Base-by-base conservation (phyloP, 2,329 filamentous ascomycete genomes). In the Ustulina deusta region DNA sequence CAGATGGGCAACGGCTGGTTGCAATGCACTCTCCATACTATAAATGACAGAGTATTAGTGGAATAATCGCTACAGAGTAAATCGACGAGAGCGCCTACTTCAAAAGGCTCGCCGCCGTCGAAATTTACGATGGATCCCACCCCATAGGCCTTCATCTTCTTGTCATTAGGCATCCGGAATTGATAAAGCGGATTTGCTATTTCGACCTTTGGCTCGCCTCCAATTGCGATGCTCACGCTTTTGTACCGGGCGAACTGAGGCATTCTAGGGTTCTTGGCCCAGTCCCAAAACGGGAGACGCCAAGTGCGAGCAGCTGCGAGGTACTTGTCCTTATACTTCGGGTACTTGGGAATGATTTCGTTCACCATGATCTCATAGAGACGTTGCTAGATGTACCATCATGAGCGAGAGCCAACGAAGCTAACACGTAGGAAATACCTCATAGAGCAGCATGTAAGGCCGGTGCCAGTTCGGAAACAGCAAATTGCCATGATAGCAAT, bases 171-270 rank as follows among this genome's bases (percentile, higher is more conserved):
- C 73, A 72, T 76, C 69, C 11, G 66, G 62, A 76, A 78, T 32
- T 73, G 72, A 56, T 74, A 74, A 48, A 78, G 69, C 13, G 76
- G 76, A 66, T 78, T 78, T 34, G 66, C 57, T 42, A 70, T 63
- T 34, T 49, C 36, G 20, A 65, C 17, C 34, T 55, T 51, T 13
- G 61, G 58, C 29, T 68, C 52, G 7, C 59, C 58, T 34, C 73
- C 66, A 27, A 69, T 58, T 5, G 48, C 70, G n/a, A 70, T 68
- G 59, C 70, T 74, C 44, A 71, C 60, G 36, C 55, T 63, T 29
- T 72, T 70, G 27, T 73, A 72, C 3, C 73, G 65, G 40, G 72
- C 73, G 4, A 76, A 64, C 9, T 71, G 59, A 7, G 67, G 70
- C 11, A 77, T 66, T n/a, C 44, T 73, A 1, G 69, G 55, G 29